A percentile compares a stretch with the other conserved stretches of the same genome.
phyloP scores from a whole-genome alignment of 495 filamentous ascomycete genomes.

The Aspergillus homomorphus region DNA sequence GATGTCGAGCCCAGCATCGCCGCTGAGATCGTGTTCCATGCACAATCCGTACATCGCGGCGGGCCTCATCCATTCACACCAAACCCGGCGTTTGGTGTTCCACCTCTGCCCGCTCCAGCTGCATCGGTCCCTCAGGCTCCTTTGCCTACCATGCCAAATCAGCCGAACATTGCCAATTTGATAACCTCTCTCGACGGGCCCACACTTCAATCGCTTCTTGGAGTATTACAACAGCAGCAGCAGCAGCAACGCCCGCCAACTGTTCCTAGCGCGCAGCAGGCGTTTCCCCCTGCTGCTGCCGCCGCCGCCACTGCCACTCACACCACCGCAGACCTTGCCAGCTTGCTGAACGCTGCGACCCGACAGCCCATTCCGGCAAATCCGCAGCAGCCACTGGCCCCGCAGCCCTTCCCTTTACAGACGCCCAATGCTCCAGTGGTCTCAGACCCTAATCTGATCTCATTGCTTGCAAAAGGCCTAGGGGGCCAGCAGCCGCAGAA shows the following conservation, averaged over 20 bases:
- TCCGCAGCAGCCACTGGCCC: slow-evolving; percentile 32
- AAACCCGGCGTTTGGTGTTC: slow-evolving; percentile 44
- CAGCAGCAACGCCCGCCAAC: slow-evolving; percentile 45
- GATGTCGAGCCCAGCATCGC: slow-evolving; percentile 73
- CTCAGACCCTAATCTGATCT: slow-evolving; percentile 43
- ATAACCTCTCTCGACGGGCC: slow-evolving; percentile 65
- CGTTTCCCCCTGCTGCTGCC: slow-evolving; percentile 30
- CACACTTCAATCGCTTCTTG: slow-evolving; percentile 69
- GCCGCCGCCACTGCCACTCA: slow-evolving; percentile 28
- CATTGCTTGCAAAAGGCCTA: slow-evolving; percentile 43
- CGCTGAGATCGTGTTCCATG: slow-evolving; percentile 73
- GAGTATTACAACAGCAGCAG: slow-evolving; percentile 41
- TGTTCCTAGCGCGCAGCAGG: slow-evolving; percentile 40
- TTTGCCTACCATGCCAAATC: slow-evolving; percentile 32
- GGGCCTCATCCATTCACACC: slow-evolving; percentile 42
- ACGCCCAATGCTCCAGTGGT: slow-evolving; percentile 32
- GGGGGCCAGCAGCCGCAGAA: slow-evolving; percentile 41
- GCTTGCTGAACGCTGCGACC: slow-evolving; percentile 50
- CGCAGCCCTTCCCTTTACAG: slow-evolving; percentile 36
- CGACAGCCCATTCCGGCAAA: slow-evolving; percentile 39
- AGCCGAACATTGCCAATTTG: slow-evolving; percentile 43
- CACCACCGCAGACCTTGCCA: slow-evolving; percentile 54
- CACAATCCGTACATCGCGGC: slow-evolving; percentile 59
- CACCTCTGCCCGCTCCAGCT: slow-evolving; percentile 31
- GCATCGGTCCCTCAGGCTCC: slow-evolving; percentile 33